Conservation (phyloP, 345 rosid species). For the Pistacia vera region DNA sequence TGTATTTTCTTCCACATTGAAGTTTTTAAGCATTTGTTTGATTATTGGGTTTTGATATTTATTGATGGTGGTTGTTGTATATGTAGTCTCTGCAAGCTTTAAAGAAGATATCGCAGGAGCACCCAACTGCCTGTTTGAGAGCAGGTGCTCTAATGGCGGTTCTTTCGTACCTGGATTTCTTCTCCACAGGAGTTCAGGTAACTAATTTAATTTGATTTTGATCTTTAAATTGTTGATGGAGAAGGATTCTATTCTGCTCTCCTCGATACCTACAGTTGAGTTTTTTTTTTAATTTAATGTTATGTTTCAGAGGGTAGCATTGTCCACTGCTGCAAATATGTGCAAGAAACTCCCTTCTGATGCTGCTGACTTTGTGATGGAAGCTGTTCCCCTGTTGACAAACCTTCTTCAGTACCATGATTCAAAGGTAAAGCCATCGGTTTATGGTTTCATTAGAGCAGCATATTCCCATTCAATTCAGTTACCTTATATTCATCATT, state of each 20-base stretch:
- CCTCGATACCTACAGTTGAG: not conserved
- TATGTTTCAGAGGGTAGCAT: conserved; percentile 78
- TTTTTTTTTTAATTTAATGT: not conserved
- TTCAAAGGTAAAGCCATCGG: conserved; percentile 62
- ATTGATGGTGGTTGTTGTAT: conserved; percentile 17
- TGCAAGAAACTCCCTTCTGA: conserved; percentile 99
- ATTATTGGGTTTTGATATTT: not conserved
- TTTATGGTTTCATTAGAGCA: not conserved
- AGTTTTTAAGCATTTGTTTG: not conserved
- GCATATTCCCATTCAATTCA: not conserved
- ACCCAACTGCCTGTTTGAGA: conserved; percentile 98
- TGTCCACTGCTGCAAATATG: conserved; percentile 99
- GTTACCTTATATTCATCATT: conserved; percentile 7
- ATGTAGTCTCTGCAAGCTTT: conserved; percentile 94
- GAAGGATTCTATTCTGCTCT: not conserved
- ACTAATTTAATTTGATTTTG: conserved; percentile 4
- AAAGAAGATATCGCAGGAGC: conserved; percentile 99
- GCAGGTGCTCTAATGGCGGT: conserved; percentile 99
- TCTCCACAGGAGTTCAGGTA: conserved; percentile 99
- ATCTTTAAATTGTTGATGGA: not conserved
- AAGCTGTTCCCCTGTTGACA: conserved; percentile 96
- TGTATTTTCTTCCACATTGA: not conserved
- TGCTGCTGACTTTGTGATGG: conserved; percentile 99
- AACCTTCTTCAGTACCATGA: conserved; percentile 98
- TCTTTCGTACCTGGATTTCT: conserved; percentile 97